Base-by-base conservation (phyloP, 2,329 filamentous ascomycete genomes). In the Talaromyces verruculosus region DNA sequence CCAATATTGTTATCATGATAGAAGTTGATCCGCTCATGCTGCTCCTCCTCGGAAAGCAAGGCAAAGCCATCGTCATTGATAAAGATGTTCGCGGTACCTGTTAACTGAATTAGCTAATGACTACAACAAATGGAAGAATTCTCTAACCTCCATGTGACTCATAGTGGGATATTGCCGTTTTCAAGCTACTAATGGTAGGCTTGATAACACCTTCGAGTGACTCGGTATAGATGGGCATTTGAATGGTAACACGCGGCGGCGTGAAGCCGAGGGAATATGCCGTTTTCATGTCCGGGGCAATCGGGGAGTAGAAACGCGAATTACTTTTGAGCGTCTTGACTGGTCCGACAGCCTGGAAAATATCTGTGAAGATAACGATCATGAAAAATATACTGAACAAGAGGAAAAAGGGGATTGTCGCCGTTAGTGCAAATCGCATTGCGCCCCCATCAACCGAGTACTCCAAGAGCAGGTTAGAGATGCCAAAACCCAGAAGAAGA, bases 201-300 rank as follows among this genome's bases (percentile, higher is more conserved):
- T 80, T 79, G 68, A 87, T 87, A 72, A 96, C 92, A 68, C 83
- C 87, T 41, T 81, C 80, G 2, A 96, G 83, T 69, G 91, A 91
- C 76, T 96, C 92, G 77, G 94, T 95, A 81, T 95, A 96, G 0
- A 96, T 91, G 4, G 92, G 92, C 76, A 91, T 93, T 74, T 96
- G 92, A 49, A 96, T 90, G 2, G 91, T 94, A 67, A 85, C 68
- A 17, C 79, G 70, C 82, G 84, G 39, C 30, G 65, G 65, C 7
- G 33, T 35, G 59, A 71, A 71, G 39, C 69, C 69, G 2, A 68
- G 28, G 41, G 69, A 63, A 53, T 69, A 69, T 2, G 68, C 68
- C 13, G 25, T 62, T 59, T 65, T 53, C 57, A 69, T 61, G 64
- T 72, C 68, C 3, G 70, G 70, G 25, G 64, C 53, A 30, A 69